These are phyloP conservation scores for Datisca glomerata DNA, from an alignment of 306 rosid genomes.

Conservation along the genomic window DNA sequence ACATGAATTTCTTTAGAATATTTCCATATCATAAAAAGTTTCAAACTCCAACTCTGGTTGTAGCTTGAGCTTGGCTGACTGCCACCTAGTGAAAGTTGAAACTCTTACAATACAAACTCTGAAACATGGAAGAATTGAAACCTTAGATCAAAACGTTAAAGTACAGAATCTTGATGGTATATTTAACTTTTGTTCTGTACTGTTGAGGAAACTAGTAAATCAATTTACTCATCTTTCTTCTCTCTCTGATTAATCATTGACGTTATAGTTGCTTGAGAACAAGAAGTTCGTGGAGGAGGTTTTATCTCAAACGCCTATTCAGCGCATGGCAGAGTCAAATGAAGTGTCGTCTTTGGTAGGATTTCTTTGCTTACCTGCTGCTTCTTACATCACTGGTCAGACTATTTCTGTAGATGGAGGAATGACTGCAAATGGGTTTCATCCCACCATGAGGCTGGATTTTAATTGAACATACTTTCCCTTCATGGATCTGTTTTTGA, in stretches of 20 bases:
- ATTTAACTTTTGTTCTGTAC: too few species aligned
- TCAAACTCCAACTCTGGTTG: too few species aligned
- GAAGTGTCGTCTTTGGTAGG: constrained; percentile 82
- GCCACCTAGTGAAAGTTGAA: too few species aligned
- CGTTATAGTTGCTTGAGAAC: constrained; percentile 41
- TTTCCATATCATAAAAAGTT: not conserved
- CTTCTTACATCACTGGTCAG: constrained; percentile 83
- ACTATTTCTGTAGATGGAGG: constrained; percentile 73
- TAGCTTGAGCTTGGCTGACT: too few species aligned
- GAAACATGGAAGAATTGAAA: too few species aligned
- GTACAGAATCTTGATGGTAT: too few species aligned
- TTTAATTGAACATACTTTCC: not conserved
- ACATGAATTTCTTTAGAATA: not conserved
- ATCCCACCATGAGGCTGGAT: constrained; percentile 19
- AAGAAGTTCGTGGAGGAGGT: constrained; percentile 28
- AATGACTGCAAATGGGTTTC: constrained; percentile 49
- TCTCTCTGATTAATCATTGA: too few species aligned
- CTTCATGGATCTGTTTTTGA: too few species aligned
- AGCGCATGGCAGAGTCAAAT: constrained; percentile 58
- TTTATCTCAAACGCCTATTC: constrained; percentile 37
- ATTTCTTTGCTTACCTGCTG: constrained; percentile 75
- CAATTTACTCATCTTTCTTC: too few species aligned
- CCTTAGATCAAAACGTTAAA: too few species aligned
- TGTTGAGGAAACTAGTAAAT: too few species aligned
- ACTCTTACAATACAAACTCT: too few species aligned